Base-by-base conservation (phyloP, 495 filamentous ascomycete genomes). In the Trichocladium uniseriatum region DNA sequence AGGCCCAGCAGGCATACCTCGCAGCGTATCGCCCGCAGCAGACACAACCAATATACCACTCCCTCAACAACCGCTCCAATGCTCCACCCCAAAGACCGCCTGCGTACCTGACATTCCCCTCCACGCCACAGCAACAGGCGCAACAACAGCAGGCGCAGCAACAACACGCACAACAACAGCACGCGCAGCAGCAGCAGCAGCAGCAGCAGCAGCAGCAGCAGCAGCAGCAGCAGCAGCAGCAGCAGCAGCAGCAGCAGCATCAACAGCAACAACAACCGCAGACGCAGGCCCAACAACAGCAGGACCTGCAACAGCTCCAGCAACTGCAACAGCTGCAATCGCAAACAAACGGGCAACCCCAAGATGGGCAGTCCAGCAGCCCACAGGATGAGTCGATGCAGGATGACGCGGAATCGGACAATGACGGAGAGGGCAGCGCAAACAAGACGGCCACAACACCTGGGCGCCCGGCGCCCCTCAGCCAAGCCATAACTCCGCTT, bases 401-500 rank as follows among this genome's bases (percentile, higher is more conserved):
- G 7, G 38, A 15, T 20, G 29, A 3, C 15, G 48, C 18, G 29
- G 32, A 14, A 14, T n/a, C 14, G 46, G 15, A 40, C 16, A 29
- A 44, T 9, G 54, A 43, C 38, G 41, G 35, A 18, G 47, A 37
- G 24, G 39, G 15, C 43, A 31, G 19, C 18, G 32, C 24, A 7
- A 37, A 16, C 24, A 37, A 27, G 16, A 5, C 36, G 14, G 28
- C 20, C 0, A 28, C 15, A 11, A 5, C 31, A 14, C 31, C 31
- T 19, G 16, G 31, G 43, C 34, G 35, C 38, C 3, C 36, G 16
- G 52, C 54, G 7, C 57, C 52, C 3, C 49, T 53, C 5, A 32
- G 36, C 7, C 51, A 53, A 36, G 42, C 54, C 31, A 38, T 62
- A 28, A 57, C 43, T 0, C 46, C 54, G 0, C 55, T 62, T 7